phyloP scores from a whole-genome alignment of 768 basidiomycete genomes.

The Suillus paluster region DNA sequence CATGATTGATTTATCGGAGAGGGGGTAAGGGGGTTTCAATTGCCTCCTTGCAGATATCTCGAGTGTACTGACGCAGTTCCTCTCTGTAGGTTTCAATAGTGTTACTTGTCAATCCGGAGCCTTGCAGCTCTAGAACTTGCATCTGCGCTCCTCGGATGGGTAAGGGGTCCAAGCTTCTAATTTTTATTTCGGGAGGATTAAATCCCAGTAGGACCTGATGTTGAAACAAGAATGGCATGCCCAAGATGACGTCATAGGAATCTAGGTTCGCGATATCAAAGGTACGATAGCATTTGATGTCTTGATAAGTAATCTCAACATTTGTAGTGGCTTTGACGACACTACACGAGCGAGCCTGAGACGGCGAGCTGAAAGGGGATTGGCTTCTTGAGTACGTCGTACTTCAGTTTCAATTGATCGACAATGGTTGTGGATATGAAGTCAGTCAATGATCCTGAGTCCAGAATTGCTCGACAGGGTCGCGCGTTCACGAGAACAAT shows the following conservation, averaged over 20 bases:
- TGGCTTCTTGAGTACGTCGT: slow-evolving; percentile 24
- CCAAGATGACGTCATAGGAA: slow-evolving; percentile 43
- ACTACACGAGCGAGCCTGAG: slow-evolving; percentile 31
- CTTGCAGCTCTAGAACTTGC: neutral
- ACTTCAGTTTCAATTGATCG: slow-evolving; percentile 29
- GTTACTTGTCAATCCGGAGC: slow-evolving; percentile 1
- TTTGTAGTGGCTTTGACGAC: slow-evolving; percentile 24
- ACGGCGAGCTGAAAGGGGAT: slow-evolving; percentile 36
- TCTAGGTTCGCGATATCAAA: slow-evolving; percentile 45
- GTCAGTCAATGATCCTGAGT: slow-evolving; percentile 35
- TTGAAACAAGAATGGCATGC: slow-evolving; percentile 44
- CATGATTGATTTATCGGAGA: slow-evolving; percentile 39
- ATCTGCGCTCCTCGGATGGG: slow-evolving; percentile 20
- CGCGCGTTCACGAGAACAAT: slow-evolving; percentile 22
- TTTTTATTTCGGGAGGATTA: slow-evolving; percentile 23
- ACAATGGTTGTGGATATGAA: slow-evolving; percentile 35
- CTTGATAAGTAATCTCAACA: slow-evolving; percentile 20
- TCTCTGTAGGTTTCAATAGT: slow-evolving; percentile 17
- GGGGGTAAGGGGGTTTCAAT: slow-evolving; percentile 36
- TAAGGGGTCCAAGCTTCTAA: slow-evolving; percentile 18
- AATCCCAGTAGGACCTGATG: slow-evolving; percentile 35
- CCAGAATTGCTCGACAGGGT: slow-evolving; percentile 25
- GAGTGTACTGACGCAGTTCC: slow-evolving; percentile 26
- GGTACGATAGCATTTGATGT: slow-evolving; percentile 24
- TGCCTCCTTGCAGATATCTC: slow-evolving; percentile 29